These are phyloP conservation scores for Penicillium brevicompactum DNA, from an alignment of 2,329 filamentous ascomycete species.

Conservation along the genomic window DNA sequence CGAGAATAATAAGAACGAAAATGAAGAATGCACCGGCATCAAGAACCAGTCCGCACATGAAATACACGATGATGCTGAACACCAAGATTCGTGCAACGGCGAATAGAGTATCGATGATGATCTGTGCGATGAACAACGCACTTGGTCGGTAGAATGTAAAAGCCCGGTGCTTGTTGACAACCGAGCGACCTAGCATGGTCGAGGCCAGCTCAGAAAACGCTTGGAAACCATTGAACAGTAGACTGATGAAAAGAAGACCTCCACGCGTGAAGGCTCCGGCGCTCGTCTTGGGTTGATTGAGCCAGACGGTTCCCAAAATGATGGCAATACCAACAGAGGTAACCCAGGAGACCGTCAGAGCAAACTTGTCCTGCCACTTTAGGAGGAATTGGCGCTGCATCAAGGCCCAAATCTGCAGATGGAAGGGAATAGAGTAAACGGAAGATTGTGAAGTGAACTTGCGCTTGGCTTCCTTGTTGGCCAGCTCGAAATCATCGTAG, in stretches of 20 bases:
- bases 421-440: conserved; percentile 81
- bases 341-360: conserved; percentile 72
- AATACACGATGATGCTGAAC: conserved; percentile 77
- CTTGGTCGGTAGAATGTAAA: conserved; percentile 83
- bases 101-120: conserved; percentile 76
- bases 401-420: conserved; percentile 78
- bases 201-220: conserved; percentile 76
- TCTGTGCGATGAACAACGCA: conserved; percentile 80
- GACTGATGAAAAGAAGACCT: conserved; percentile 76
- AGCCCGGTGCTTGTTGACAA: conserved; percentile 81
- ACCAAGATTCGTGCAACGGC: conserved; percentile 69
- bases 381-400: conserved; percentile 83
- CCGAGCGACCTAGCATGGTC: conserved; percentile 74
- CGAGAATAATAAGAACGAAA: conserved; percentile 71
- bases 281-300: conserved; percentile 64
- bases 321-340: conserved; percentile 74
- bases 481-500: conserved; percentile 74
- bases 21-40: conserved; percentile 77
- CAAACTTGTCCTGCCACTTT: conserved; percentile 83
- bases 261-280: conserved; percentile 78
- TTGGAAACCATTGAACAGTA: conserved; percentile 86
- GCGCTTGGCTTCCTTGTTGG: conserved; percentile 77
- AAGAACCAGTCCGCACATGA: conserved; percentile 71
- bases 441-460: conserved; percentile 70
- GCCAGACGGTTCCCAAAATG: conserved; percentile 77